A percentile compares a stretch with the other conserved stretches of the same genome.
Conservation (phyloP, 441 rosid species). For the Pelargonium citronellum region DNA sequence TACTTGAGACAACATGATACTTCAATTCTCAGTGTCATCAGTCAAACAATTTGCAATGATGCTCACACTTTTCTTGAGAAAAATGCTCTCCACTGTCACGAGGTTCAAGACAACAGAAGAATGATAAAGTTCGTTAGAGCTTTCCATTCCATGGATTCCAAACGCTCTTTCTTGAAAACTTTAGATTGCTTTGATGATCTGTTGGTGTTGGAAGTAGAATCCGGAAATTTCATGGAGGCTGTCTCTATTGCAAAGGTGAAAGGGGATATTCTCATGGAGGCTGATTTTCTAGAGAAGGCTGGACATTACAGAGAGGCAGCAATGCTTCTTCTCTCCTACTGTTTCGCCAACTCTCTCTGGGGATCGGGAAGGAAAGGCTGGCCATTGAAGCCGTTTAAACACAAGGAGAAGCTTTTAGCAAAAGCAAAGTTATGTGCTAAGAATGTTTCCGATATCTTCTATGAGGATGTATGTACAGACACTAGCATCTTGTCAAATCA, state of each 20-base stretch:
- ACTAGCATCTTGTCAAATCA: slow-evolving; percentile 30
- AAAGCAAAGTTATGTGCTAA: slow-evolving; percentile 33
- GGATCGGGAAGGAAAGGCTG: slow-evolving; percentile 39
- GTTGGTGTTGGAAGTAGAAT: slow-evolving; percentile 35
- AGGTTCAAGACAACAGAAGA: slow-evolving; percentile 24
- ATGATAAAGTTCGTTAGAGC: slow-evolving; percentile 43
- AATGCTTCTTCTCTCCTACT: slow-evolving; percentile 30
- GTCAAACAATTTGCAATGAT: not conserved
- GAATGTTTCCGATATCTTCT: slow-evolving; percentile 23
- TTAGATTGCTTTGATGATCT: slow-evolving; percentile 38
- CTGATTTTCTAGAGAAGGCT: slow-evolving; percentile 35
- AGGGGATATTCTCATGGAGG: slow-evolving; percentile 32
- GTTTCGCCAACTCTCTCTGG: slow-evolving; percentile 46
- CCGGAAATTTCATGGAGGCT: slow-evolving; percentile 39
- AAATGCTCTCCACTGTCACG: slow-evolving; percentile 32
- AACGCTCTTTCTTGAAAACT: slow-evolving; percentile 28
- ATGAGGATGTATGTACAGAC: slow-evolving; percentile 25
- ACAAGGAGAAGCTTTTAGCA: slow-evolving; percentile 32
- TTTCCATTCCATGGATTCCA: slow-evolving; percentile 26
- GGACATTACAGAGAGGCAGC: slow-evolving; percentile 31
- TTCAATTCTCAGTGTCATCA: not conserved
- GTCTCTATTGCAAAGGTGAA: slow-evolving; percentile 35
- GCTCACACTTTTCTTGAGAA: slow-evolving; percentile 26
- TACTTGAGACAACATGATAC: slow-evolving; percentile 24
- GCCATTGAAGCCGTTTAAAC: slow-evolving; percentile 39